Evolutionary conservation across 805 yeast species (phyloP).

Genomic region (Myxozyma neotropica): DNA sequence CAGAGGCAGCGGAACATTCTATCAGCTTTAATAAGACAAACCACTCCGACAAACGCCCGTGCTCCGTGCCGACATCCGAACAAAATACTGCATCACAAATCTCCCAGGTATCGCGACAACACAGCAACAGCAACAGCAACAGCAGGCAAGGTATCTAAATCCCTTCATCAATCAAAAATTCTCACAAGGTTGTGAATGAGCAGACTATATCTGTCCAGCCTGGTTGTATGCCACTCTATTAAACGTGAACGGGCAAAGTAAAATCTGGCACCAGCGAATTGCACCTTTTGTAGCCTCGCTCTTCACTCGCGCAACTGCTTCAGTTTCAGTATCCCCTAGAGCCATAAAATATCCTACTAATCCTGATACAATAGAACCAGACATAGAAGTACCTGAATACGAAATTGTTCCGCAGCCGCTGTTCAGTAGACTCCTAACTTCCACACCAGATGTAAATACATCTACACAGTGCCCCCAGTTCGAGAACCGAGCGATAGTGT

Average conservation of each 20-base stretch:
- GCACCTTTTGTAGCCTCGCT: constrained; percentile 28
- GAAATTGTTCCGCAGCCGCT: constrained; percentile 36
- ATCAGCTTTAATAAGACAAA: neutral
- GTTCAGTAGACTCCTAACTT: constrained; percentile 62
- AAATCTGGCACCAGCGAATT: constrained; percentile 33
- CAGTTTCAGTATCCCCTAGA: constrained; percentile 37
- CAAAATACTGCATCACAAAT: too few species aligned
- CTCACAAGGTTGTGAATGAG: neutral
- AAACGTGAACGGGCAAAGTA: constrained; percentile 36
- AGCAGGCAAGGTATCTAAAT: neutral
- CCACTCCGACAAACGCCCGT: too few species aligned
- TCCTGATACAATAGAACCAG: constrained; percentile 95
- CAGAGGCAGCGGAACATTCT: neutral
- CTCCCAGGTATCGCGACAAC: neutral
- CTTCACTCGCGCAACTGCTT: constrained; percentile 37
- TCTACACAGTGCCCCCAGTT: constrained; percentile 95
- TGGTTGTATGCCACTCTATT: constrained; percentile 31
- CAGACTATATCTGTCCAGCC: constrained; percentile 9
- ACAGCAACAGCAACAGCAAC: neutral
- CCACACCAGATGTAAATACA: constrained; percentile 83
- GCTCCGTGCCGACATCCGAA: too few species aligned
- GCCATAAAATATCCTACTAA: constrained; percentile 74
- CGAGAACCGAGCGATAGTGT: constrained; percentile 73
- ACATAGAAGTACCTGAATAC: constrained; percentile 90
- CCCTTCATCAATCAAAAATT: neutral